Conservation (phyloP, 352 stramenopile species). For the Albugo candida region DNA sequence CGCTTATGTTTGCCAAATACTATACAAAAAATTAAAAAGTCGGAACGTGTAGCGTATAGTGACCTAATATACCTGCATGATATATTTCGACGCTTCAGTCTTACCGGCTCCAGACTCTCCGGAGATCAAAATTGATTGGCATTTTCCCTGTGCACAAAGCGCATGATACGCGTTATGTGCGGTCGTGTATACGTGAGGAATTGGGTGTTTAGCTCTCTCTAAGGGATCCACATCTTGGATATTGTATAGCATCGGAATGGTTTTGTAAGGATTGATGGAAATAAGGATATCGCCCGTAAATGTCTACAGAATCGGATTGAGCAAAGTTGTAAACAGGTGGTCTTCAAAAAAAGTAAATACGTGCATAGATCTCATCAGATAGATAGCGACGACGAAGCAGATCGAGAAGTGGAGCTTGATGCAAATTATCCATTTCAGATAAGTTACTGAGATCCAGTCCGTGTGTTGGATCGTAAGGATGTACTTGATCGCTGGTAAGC, state of each 20-base stretch:
- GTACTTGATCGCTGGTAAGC: slow-evolving; percentile 60
- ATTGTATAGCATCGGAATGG: slow-evolving; percentile 83
- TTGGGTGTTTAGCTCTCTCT: slow-evolving; percentile 66
- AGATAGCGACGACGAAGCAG: slow-evolving; percentile 73
- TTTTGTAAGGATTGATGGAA: slow-evolving; percentile 94
- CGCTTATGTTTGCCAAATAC: slow-evolving; percentile 80
- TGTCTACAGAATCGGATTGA: slow-evolving; percentile 24
- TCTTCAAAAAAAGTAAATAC: slow-evolving; percentile 2
- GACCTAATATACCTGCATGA: slow-evolving; percentile 47
- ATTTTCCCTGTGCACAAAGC: slow-evolving; percentile 55
- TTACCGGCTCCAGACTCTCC: slow-evolving; percentile 77
- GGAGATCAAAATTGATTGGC: slow-evolving; percentile 74
- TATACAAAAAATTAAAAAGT: background rate
- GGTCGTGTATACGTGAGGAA: slow-evolving; percentile 74
- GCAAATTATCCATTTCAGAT: slow-evolving; percentile 87
- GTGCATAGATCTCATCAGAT: slow-evolving; percentile 83
- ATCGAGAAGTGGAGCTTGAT: slow-evolving; percentile 81
- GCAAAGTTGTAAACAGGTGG: background rate
- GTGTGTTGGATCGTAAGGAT: slow-evolving; percentile 83
- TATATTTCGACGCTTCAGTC: slow-evolving; percentile 82
- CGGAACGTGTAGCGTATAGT: background rate
- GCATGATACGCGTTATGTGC: slow-evolving; percentile 68
- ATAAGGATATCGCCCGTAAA: slow-evolving; percentile 91
- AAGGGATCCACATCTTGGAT: slow-evolving; percentile 77
- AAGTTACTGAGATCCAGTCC: slow-evolving; percentile 77